Evolutionary conservation across 495 filamentous ascomycete species (phyloP).

Genomic region (Penicillium robsamsonii): DNA sequence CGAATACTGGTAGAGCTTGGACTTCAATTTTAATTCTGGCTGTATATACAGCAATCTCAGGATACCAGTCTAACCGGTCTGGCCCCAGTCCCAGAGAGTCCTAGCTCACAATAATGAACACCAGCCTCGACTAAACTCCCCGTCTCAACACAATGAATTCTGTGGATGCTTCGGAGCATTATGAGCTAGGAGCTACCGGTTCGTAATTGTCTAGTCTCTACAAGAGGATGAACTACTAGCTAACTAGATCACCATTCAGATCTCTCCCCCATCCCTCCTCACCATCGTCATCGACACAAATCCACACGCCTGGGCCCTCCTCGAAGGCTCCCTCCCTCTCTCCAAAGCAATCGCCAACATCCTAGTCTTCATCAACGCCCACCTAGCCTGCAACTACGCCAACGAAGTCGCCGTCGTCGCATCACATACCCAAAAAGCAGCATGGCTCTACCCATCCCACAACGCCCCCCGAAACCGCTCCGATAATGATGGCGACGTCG

Average conservation of each 20-base stretch:
- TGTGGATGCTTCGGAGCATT: slow-evolving; percentile 87
- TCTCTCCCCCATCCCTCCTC: slow-evolving; percentile 78
- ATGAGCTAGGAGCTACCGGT: slow-evolving; percentile 51
- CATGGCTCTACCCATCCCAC: slow-evolving; percentile 77
- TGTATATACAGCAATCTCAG: not conserved
- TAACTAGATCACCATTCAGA: slow-evolving; percentile 37
- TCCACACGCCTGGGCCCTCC: slow-evolving; percentile 85
- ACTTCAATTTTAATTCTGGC: not conserved
- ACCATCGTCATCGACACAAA: slow-evolving; percentile 95
- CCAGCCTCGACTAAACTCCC: slow-evolving; percentile 9
- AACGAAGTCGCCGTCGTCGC: slow-evolving; percentile 94
- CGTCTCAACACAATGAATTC: slow-evolving; percentile 64
- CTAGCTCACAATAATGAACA: not conserved
- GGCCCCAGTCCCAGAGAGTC: not conserved
- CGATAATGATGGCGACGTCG: slow-evolving; percentile 38
- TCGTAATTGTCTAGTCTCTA: slow-evolving; percentile 5
- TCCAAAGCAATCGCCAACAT: slow-evolving; percentile 83
- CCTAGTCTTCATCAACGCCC: slow-evolving; percentile 94
- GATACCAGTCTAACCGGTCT: not conserved
- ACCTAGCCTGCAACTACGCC: slow-evolving; percentile 86
- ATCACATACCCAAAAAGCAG: slow-evolving; percentile 76
- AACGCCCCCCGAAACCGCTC: slow-evolving; percentile 24
- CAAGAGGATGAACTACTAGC: not conserved
- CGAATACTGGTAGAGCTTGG: not conserved
- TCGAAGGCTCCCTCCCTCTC: slow-evolving; percentile 74